phyloP scores from a whole-genome alignment of 805 yeast species.

The Candida manassasensis region DNA sequence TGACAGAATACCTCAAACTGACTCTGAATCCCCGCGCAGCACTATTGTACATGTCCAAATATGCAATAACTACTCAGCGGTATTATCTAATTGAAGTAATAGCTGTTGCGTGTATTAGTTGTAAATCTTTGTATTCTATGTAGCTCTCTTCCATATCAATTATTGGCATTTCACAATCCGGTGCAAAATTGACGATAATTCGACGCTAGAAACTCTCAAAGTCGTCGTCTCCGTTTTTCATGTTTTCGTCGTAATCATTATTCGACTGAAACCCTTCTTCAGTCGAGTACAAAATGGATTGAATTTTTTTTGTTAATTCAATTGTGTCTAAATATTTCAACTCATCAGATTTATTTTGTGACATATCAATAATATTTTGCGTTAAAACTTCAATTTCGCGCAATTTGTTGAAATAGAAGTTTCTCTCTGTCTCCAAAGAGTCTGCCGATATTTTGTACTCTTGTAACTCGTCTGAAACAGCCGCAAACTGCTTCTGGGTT shows the following conservation, averaged over 20 bases:
- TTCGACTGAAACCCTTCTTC: conserved; percentile 79
- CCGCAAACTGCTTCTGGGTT: conserved; percentile 37
- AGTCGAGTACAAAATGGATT: conserved; percentile 71
- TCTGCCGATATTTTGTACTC: conserved; percentile 59
- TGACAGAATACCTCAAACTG: too few relatives aligned
- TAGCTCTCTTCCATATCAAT: too few relatives aligned
- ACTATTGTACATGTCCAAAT: too few relatives aligned
- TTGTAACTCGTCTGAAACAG: conserved; percentile 45
- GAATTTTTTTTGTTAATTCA: conserved; percentile 50
- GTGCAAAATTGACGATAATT: not conserved
- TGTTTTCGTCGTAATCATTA: conserved; percentile 14
- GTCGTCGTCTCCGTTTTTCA: conserved; percentile 5
- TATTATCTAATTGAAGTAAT: too few relatives aligned
- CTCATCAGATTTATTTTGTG: conserved; percentile 40
- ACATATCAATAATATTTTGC: conserved; percentile 41
- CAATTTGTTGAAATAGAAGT: conserved; percentile 84
- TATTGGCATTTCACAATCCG: too few relatives aligned
- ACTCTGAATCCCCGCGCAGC: too few relatives aligned
- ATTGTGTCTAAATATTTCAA: conserved; percentile 19
- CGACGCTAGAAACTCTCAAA: not conserved
- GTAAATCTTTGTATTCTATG: too few relatives aligned
- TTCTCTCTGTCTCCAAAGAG: conserved; percentile 74
- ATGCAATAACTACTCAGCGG: too few relatives aligned
- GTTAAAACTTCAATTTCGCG: conserved; percentile 82
- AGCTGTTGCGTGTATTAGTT: too few relatives aligned